Conservation (phyloP, 306 rosid genomes). For the Alnus glutinosa region DNA sequence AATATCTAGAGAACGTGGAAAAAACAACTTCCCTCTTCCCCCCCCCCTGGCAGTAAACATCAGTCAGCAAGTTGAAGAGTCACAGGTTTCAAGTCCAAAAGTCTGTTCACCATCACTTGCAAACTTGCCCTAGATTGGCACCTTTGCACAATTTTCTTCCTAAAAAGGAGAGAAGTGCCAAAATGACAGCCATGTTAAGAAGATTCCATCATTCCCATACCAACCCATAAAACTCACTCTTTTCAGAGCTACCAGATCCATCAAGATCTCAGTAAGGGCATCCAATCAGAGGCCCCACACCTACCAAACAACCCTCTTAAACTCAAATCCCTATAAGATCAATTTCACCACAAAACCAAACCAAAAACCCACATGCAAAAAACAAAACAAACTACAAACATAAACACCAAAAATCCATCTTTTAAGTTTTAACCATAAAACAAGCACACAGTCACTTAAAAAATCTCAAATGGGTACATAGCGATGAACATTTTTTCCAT, state of each 20-base stretch:
- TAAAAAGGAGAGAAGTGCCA: constrained; percentile 39
- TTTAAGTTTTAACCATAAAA: constrained; percentile 2
- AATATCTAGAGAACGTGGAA: constrained; percentile 11
- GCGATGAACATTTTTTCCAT: constrained; percentile 3
- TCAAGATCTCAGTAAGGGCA: constrained; percentile 48
- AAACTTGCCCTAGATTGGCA: constrained; percentile 35
- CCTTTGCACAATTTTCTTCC: constrained; percentile 32
- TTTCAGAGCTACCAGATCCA: constrained; percentile 53
- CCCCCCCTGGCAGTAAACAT: not conserved
- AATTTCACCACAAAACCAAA: constrained; percentile 18
- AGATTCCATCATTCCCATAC: constrained; percentile 62
- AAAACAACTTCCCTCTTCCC: constrained; percentile 7
- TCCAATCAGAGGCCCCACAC: constrained; percentile 82
- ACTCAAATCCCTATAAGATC: constrained; percentile 29
- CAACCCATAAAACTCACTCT: constrained; percentile 57
- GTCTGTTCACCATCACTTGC: constrained; percentile 32
- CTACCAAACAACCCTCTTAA: constrained; percentile 39
- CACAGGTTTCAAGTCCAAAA: constrained; percentile 26
- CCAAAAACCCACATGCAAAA: constrained; percentile 30
- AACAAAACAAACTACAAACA: not conserved
- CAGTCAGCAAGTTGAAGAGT: constrained; percentile 18
- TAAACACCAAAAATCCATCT: constrained; percentile 1
- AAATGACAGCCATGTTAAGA: constrained; percentile 47
- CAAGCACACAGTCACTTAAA: not conserved
- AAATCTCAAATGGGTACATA: not conserved